These are phyloP conservation scores for Chlorella sp. DNA, from an alignment of 139 green algal species.

Conservation along the genomic window DNA sequence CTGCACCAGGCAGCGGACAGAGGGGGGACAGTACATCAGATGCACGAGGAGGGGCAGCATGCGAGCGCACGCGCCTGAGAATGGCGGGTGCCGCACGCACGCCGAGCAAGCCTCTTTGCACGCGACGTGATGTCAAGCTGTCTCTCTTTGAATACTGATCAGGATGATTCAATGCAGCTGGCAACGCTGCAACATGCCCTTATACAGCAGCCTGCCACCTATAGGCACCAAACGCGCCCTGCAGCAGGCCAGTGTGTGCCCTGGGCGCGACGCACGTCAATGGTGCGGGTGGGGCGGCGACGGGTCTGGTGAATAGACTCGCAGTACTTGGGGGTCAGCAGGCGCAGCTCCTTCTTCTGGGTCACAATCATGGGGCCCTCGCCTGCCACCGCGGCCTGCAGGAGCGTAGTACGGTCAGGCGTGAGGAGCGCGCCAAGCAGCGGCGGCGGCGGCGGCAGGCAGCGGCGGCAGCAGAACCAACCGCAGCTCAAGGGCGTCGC, in stretches of 20 bases:
- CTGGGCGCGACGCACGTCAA: constrained; percentile 59
- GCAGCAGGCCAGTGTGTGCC: neutral
- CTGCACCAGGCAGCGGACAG: constrained; percentile 49
- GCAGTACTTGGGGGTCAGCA: constrained; percentile 84
- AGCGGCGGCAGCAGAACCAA: neutral
- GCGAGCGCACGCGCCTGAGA: neutral
- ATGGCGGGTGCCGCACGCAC: neutral
- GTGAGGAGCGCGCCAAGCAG: neutral
- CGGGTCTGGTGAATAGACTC: constrained; percentile 82
- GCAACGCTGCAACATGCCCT: too few relatives aligned
- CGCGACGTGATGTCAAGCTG: neutral
- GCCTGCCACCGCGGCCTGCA: constrained; percentile 2
- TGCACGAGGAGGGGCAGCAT: neutral
- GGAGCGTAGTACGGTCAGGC: neutral
- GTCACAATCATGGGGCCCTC: constrained; percentile 34
- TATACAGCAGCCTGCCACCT: too few relatives aligned
- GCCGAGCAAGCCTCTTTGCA: neutral
- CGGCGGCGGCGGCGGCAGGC: neutral
- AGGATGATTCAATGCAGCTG: too few relatives aligned
- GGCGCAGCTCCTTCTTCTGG: constrained; percentile 35
- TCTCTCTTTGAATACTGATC: too few relatives aligned
- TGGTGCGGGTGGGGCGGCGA: constrained; percentile 87
- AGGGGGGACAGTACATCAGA: neutral
- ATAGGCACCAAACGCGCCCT: neutral
- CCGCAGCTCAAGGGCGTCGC: neutral